phyloP scores from a whole-genome alignment of 305 asterid genomes.

The Fraxinus floribunda region DNA sequence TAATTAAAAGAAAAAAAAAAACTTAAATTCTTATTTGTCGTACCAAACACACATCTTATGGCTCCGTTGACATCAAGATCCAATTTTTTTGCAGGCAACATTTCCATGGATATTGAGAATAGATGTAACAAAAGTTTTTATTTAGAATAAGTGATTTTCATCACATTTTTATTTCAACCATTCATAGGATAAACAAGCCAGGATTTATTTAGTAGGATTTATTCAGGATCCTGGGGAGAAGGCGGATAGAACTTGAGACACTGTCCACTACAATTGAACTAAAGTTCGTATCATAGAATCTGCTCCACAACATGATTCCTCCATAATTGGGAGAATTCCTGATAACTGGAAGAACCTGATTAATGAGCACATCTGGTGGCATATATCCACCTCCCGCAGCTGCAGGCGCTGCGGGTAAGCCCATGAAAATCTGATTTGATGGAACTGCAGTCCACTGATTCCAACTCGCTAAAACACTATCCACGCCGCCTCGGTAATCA shows the following conservation, averaged over 20 bases:
- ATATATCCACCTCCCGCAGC: slow-evolving; percentile 33
- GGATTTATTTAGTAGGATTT: background rate
- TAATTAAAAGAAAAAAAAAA: too few relatives aligned
- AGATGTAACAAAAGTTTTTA: background rate
- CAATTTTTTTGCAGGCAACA: too few relatives aligned
- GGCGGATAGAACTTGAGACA: slow-evolving; percentile 12
- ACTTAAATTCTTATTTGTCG: too few relatives aligned
- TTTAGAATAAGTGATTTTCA: background rate
- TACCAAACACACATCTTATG: too few relatives aligned
- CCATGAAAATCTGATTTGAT: slow-evolving; percentile 33
- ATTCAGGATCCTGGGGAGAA: background rate
- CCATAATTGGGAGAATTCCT: slow-evolving; percentile 33
- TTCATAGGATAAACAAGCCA: background rate
- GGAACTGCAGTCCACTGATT: slow-evolving; percentile 33
- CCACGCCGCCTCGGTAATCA: slow-evolving; percentile 19
- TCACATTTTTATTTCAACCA: background rate
- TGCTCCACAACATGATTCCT: slow-evolving; percentile 45
- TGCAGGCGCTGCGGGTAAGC: slow-evolving; percentile 33
- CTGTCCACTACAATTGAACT: slow-evolving; percentile 24
- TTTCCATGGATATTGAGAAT: background rate
- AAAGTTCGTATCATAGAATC: slow-evolving; percentile 26
- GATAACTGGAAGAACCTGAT: slow-evolving; percentile 38
- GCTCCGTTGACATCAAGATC: too few relatives aligned
- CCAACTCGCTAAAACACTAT: slow-evolving; percentile 28
- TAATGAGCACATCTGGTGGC: slow-evolving; percentile 32